These are phyloP conservation scores for Saccharum officinarum DNA, from an alignment of 176 grass and related monocot species.

Conservation along the genomic window DNA sequence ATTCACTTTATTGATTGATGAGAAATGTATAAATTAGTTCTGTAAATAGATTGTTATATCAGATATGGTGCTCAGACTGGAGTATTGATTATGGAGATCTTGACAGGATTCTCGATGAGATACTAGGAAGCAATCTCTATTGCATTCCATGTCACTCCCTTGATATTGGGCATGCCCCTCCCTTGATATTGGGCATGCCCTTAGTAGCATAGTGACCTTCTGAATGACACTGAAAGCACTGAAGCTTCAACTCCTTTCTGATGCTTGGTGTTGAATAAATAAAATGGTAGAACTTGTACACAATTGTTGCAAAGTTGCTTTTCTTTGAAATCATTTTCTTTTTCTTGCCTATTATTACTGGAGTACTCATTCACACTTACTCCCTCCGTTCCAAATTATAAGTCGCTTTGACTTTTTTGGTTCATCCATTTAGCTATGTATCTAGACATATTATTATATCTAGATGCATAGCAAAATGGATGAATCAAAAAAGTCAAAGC, in stretches of 20 bases:
- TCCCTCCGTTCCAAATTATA: no score
- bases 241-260: conserved; percentile 5
- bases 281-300: not conserved
- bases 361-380: conserved; percentile 2
- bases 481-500: no score
- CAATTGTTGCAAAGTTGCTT: not conserved
- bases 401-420: no score
- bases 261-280: conserved; percentile 11
- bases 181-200: not conserved
- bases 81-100: not conserved
- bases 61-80: not conserved
- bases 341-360: not conserved
- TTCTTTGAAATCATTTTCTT: not conserved
- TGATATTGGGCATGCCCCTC: not conserved
- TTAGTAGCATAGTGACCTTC: conserved; percentile 4
- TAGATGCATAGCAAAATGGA: no score
- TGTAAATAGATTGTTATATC: not conserved
- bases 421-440: no score
- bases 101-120: not conserved
- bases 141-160: not conserved
- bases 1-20: not conserved
- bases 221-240: not conserved
- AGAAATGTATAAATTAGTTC: not conserved
- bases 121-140: not conserved
- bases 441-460: no score